Evolutionary conservation across 192 early-diverging fungal species (phyloP).

Genomic region (Radiomyces spectabilis): DNA sequence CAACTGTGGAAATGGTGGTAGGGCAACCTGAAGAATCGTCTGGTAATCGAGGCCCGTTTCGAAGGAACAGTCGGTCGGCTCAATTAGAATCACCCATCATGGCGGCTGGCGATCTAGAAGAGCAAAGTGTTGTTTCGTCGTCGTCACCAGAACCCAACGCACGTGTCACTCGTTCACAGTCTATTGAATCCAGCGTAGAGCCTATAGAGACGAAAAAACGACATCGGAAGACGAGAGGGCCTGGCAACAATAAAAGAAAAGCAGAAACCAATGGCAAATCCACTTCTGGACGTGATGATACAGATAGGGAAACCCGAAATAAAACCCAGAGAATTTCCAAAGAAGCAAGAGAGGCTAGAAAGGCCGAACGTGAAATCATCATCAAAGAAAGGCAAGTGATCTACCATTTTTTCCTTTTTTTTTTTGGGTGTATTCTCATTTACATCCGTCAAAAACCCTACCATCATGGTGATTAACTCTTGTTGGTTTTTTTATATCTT

Average conservation of each 20-base stretch:
- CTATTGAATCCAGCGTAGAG: constrained; percentile 7
- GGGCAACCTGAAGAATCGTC: too few relatives aligned
- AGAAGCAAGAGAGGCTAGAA: constrained; percentile 21
- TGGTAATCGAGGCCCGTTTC: constrained; percentile 1
- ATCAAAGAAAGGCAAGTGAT: constrained; percentile 12
- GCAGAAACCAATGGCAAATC: background rate
- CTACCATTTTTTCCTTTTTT: background rate
- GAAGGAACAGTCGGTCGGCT: constrained; percentile 8
- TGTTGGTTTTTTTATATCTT: too few relatives aligned
- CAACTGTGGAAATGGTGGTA: too few relatives aligned
- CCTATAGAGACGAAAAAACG: background rate
- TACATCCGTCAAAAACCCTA: too few relatives aligned
- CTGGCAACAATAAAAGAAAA: background rate
- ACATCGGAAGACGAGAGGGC: constrained; percentile 2
- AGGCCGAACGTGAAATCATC: constrained; percentile 13
- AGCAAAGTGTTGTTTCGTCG: background rate
- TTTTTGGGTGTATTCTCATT: too few relatives aligned
- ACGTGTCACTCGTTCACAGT: constrained; percentile 14
- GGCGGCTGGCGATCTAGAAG: background rate
- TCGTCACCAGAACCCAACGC: constrained; percentile 4
- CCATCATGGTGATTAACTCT: background rate
- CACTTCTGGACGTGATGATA: constrained; percentile 5
- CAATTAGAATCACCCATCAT: constrained; percentile 9
- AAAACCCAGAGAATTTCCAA: constrained; percentile 13
- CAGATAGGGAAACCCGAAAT: constrained; percentile 18